phyloP scores from a whole-genome alignment of 331 rosid genomes.

The Pyracantha coccinea region DNA sequence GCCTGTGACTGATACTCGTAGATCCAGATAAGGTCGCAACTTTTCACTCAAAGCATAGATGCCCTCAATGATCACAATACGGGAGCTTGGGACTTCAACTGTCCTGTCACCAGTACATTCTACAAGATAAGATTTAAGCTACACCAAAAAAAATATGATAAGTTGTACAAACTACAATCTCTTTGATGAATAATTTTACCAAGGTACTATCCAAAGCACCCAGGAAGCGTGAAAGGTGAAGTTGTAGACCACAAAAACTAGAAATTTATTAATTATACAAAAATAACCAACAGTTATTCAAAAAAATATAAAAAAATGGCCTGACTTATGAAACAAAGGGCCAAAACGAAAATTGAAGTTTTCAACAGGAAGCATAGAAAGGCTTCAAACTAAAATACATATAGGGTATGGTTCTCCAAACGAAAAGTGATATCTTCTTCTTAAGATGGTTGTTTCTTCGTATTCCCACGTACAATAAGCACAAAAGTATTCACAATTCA shows the following conservation, averaged over 20 bases:
- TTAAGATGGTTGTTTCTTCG: not conserved
- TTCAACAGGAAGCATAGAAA: not conserved
- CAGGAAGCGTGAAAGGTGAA: not conserved
- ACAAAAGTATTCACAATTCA: not conserved
- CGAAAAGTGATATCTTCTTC: not conserved
- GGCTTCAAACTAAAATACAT: not conserved
- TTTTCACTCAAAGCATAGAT: constrained; percentile 59
- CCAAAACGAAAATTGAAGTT: not conserved
- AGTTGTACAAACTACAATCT: not conserved
- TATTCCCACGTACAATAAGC: not conserved
- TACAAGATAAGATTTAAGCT: constrained; percentile 14
- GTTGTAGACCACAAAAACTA: not conserved
- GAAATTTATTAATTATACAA: not conserved
- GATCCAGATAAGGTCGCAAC: constrained; percentile 52
- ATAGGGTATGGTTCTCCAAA: not conserved
- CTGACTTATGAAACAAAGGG: not conserved
- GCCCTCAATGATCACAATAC: constrained; percentile 59
- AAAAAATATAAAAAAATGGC: not conserved
- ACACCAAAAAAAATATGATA: not conserved
- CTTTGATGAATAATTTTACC: not conserved
- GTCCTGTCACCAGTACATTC: constrained; percentile 40
- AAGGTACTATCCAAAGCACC: not conserved
- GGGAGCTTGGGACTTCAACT: constrained; percentile 56
- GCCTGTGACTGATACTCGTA: constrained; percentile 58
- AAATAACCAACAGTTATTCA: not conserved